phyloP scores from a whole-genome alignment of 2,329 filamentous ascomycete species.

The Fusarium hostae region DNA sequence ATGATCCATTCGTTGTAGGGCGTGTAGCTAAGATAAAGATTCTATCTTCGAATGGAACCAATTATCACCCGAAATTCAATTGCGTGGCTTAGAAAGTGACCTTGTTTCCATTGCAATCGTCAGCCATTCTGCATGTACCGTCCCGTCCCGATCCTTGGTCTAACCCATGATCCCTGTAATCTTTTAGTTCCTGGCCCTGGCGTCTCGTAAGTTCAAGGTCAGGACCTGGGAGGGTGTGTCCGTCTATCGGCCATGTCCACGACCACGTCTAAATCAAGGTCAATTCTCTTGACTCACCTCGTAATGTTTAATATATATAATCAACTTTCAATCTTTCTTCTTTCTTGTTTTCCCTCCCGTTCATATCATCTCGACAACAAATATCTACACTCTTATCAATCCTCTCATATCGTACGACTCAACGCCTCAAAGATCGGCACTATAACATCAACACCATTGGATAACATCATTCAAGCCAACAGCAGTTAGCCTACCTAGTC shows the following conservation, averaged over 20 bases:
- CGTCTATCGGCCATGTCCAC: conserved; percentile 17
- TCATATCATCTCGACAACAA: conserved; percentile 13
- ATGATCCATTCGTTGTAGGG: conserved; percentile 7
- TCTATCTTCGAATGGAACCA: background rate
- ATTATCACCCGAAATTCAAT: background rate
- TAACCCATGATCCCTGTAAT: conserved; percentile 19
- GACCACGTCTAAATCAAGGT: conserved; percentile 15
- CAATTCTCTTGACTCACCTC: conserved; percentile 22
- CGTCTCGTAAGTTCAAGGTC: conserved; percentile 22
- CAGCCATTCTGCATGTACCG: conserved; percentile 22
- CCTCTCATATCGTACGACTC: conserved; percentile 11
- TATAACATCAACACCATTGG: conserved; percentile 24
- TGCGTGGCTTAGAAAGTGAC: conserved; percentile 1
- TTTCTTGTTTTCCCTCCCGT: conserved; percentile 1
- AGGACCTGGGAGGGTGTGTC: conserved; percentile 20
- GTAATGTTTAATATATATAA: conserved; percentile 26
- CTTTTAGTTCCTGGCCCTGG: conserved; percentile 3
- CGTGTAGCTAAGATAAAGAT: conserved; percentile 1
- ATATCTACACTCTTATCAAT: conserved; percentile 12
- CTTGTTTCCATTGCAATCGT: background rate
- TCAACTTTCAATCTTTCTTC: background rate
- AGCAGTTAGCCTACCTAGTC: conserved; percentile 6
- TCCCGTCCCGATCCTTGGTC: conserved; percentile 37
- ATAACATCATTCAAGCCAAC: conserved; percentile 15
- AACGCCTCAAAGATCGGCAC: conserved; percentile 31